These are phyloP conservation scores for Cornus suecica DNA, from an alignment of 148 eudicot species.

Conservation along the genomic window DNA sequence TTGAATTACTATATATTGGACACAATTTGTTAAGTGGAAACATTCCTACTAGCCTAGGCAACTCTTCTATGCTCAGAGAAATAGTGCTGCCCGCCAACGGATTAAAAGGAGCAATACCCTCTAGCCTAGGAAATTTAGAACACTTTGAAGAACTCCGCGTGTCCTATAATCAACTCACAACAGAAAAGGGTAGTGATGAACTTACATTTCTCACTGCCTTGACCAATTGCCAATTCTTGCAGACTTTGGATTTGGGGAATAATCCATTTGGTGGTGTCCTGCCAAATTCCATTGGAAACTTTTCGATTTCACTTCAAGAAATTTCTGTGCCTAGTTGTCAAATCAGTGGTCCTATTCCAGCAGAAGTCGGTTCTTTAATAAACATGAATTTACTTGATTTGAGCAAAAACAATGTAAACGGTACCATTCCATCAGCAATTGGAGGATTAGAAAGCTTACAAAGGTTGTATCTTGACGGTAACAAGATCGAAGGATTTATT, in stretches of 20 bases:
- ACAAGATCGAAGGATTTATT: conserved; percentile 11
- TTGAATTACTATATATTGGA: too few relatives aligned
- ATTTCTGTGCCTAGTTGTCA: not conserved
- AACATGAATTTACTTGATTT: not conserved
- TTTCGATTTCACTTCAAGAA: not conserved
- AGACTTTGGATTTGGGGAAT: not conserved
- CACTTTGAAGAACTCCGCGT: too few relatives aligned
- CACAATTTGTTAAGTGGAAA: too few relatives aligned
- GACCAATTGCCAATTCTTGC: not conserved
- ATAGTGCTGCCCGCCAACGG: too few relatives aligned
- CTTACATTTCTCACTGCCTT: not conserved
- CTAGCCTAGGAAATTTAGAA: too few relatives aligned
- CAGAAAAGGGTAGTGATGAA: not conserved
- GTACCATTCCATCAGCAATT: conserved; percentile 15
- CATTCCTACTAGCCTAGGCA: too few relatives aligned
- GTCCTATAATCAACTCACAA: too few relatives aligned
- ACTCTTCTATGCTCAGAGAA: too few relatives aligned
- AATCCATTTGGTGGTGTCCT: not conserved
- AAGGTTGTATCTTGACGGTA: not conserved
- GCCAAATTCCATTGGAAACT: not conserved
- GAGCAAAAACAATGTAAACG: not conserved
- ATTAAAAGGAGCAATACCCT: too few relatives aligned
- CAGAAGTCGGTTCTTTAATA: not conserved
- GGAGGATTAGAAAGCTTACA: conserved; percentile 9
- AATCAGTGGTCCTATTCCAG: conserved; percentile 1